Evolutionary conservation across 2,329 filamentous ascomycete genomes (phyloP).

Genomic region (Salinomyces thailandicus): DNA sequence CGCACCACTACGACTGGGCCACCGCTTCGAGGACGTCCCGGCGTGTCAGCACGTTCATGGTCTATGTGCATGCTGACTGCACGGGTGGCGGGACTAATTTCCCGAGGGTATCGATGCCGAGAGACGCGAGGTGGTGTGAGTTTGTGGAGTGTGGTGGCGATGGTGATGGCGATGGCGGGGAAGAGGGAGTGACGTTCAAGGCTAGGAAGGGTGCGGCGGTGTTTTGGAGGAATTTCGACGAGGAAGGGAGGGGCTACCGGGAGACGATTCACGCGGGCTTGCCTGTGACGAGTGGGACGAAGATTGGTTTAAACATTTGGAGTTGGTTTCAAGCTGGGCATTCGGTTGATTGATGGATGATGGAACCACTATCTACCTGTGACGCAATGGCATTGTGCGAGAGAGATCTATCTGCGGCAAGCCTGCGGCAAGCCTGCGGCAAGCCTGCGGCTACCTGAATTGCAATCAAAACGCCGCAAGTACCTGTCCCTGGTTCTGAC

Average conservation of each 20-base stretch:
- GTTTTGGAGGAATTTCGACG: conserved; percentile 51
- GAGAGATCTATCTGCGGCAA: too few species aligned
- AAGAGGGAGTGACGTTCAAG: conserved; percentile 46
- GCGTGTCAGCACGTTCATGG: conserved; percentile 51
- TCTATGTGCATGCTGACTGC: conserved; percentile 45
- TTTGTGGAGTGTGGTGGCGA: conserved; percentile 45
- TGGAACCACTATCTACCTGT: too few species aligned
- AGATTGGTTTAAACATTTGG: conserved; percentile 56
- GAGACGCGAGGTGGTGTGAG: conserved; percentile 42
- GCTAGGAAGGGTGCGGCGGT: conserved; percentile 49
- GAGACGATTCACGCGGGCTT: conserved; percentile 53
- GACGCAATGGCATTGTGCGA: too few species aligned
- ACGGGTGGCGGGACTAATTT: conserved; percentile 53
- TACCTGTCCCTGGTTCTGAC: too few species aligned
- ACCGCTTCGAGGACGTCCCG: conserved; percentile 19
- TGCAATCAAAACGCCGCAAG: too few species aligned
- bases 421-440: too few species aligned
- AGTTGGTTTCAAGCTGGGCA: conserved; percentile 43
- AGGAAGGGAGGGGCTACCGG: conserved; percentile 45
- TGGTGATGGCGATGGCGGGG: conserved; percentile 5
- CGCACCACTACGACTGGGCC: conserved; percentile 51
- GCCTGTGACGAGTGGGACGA: conserved; percentile 45
- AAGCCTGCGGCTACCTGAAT: too few species aligned
- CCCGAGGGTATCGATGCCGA: conserved; percentile 39
- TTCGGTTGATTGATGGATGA: not conserved